Base-by-base conservation (phyloP, 2,329 filamentous ascomycete genomes). In the Colletotrichum sansevieriae region DNA sequence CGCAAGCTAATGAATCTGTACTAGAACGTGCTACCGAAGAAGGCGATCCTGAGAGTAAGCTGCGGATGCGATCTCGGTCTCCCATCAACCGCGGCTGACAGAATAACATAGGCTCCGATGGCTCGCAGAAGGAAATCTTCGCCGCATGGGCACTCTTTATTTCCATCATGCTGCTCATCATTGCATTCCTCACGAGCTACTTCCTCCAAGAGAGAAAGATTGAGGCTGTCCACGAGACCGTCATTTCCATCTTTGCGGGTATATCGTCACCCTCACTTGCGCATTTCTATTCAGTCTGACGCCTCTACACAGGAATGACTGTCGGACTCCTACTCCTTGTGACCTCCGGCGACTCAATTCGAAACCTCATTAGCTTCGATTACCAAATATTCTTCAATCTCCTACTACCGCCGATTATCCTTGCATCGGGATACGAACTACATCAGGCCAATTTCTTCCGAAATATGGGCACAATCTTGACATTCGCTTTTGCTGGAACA, bases 301-400 rank as follows among this genome's bases (percentile, higher is more conserved):
- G 49, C 41, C 44, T 63, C 43, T 51, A 20, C 43, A 47, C 46
- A 97, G 95, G 95, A 75, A 98, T 98, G 96, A 91, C 94, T 67
- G 94, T 99, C 70, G 96, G 96, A 6, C 84, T 99, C 74, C 88
- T 97, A 68, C 90, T 99, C 67, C 89, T 96, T 76, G 83, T 98
- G 71, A 93, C 90, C 49, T 91, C 92, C 60, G 91, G 92, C 72
- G 91, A 93, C 71, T 93, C 92, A 71, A 94, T 99, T 75, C 91
- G 95, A 79, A 92, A 93, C 77, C 90, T 93, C 72, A 94, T 99
- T 76, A 97, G 92, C 80, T 99, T 99, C 85, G 92, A 98, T 83
- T 98, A 98, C 79, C 95, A 98, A 78, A 97, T 98, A 85, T 99
- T 99, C 86, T 99, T 99, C 86, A 99, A 99, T 80, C 88, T 99